Evolutionary conservation across 1,284 basidiomycete species (phyloP).

Genomic region (Entoloma clypeatum): DNA sequence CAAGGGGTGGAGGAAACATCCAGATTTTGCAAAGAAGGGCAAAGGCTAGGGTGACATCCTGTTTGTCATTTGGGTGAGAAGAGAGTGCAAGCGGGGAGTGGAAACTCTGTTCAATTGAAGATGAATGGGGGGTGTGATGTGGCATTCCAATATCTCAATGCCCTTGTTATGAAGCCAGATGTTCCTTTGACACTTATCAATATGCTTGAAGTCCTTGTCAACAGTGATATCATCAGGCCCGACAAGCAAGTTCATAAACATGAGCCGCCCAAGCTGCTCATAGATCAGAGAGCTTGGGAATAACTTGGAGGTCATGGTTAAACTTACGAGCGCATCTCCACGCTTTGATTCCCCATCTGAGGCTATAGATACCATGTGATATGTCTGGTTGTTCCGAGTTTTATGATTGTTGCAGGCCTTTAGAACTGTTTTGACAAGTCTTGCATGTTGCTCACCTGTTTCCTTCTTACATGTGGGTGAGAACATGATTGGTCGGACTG

Average conservation of each 20-base stretch:
- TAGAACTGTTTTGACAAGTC: not conserved
- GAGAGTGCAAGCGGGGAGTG: not conserved
- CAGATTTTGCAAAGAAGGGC: not conserved
- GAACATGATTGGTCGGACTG: not conserved
- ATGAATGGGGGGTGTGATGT: not conserved
- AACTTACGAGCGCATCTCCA: conserved; percentile 16
- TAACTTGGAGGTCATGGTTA: conserved; percentile 20
- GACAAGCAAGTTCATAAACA: conserved; percentile 21
- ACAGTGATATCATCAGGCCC: conserved; percentile 20
- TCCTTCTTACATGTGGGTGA: not conserved
- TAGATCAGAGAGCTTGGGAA: conserved; percentile 18
- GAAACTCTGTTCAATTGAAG: not conserved
- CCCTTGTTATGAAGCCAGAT: not conserved
- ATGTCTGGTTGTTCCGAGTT: not conserved
- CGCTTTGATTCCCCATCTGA: conserved; percentile 27
- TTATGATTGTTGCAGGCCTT: not conserved
- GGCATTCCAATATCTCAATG: not conserved
- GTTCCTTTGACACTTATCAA: too few relatives aligned
- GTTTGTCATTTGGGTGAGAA: conserved; percentile 1
- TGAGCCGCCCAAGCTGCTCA: conserved; percentile 8
- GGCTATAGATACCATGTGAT: conserved; percentile 19
- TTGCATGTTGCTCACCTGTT: not conserved
- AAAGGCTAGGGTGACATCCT: not conserved
- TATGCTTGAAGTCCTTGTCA: conserved; percentile 23
- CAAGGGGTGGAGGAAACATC: not conserved